A percentile compares a stretch with the other conserved stretches of the same genome.
These are phyloP conservation scores for Xerocomellus chrysenteron DNA, from an alignment of 768 basidiomycete species.

Conservation along the genomic window DNA sequence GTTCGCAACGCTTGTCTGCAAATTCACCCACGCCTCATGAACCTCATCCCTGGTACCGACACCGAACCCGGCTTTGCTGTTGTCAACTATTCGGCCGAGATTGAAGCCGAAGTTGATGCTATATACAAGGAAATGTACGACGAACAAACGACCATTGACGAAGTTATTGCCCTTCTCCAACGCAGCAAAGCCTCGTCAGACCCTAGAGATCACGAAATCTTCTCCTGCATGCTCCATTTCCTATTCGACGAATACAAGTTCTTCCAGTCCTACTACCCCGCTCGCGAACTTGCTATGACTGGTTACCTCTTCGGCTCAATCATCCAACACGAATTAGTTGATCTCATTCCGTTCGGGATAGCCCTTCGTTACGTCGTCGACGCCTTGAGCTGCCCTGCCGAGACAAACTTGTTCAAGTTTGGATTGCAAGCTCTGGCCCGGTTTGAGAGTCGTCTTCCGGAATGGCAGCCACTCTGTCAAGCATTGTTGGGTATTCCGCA, in stretches of 20 bases:
- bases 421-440: constrained; percentile 87
- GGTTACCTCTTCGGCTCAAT: constrained; percentile 95
- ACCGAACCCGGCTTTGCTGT: constrained; percentile 90
- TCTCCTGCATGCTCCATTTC: constrained; percentile 99
- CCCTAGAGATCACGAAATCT: constrained; percentile 88
- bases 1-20: constrained; percentile 91
- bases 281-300: constrained; percentile 93
- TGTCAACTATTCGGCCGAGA: constrained; percentile 82
- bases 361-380: constrained; percentile 96
- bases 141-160: constrained; percentile 90
- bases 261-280: constrained; percentile 94
- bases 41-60: constrained; percentile 81
- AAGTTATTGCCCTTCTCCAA: constrained; percentile 87
- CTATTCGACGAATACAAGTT: constrained; percentile 99
- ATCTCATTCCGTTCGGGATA: constrained; percentile 92
- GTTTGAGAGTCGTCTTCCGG: constrained; percentile 82
- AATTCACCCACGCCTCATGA: constrained; percentile 95
- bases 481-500: constrained; percentile 86
- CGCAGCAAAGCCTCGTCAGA: constrained; percentile 81
- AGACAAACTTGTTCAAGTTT: constrained; percentile 93
- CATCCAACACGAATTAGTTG: constrained; percentile 90
- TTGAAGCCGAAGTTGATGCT: constrained; percentile 89
- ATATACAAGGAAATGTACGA: constrained; percentile 99
- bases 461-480: constrained; percentile 93
- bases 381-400: constrained; percentile 86